Evolutionary conservation across 2,329 filamentous ascomycete species (phyloP), one percentile per base, ranked within the genome.

Genomic region (Didymella keratinophila): DNA sequence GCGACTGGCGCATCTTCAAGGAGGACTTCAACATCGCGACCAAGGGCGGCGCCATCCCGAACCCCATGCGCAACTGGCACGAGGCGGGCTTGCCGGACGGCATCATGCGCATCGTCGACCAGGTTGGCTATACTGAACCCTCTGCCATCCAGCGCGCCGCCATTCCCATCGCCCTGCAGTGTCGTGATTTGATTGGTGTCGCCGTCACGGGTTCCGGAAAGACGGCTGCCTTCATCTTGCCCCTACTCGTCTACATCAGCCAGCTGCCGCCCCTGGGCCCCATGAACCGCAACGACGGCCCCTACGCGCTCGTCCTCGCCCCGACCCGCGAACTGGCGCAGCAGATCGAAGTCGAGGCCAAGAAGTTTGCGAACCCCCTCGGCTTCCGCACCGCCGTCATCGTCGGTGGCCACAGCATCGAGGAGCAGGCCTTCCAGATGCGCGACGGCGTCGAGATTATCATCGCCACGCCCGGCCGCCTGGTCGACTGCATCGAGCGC

Each of bases 1-100:
- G 95, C 75, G 95, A 99, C 78, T 99, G 95, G 95, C 91, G 95
- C 74, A 98, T 99, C 69, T 97, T 99, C 87, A 99, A 98, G 79
- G 95, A 98, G 77, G 93, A 99, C 78, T 98, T 97, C 80, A 96
- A 95, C 69, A 99, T 99, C 74, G 85, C 89, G 39, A 97, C 93
- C 9, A 98, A 97, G 77, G 95, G 95, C 57, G 94, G 94, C 42
- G 84, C 85, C 25, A 92, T 98, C 55, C 95, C 95, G 0, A 94
- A 98, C 70, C 95, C 95, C 0, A 98, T 99, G 93, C 92, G 95
- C 48, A 92, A 84, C 67, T 99, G 95, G 95, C 75, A 85, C 45
- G 95, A 99, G 77, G 96, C 93, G 3, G 84, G 84, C 6, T 82
- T 99, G 37, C 93, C 95, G 3, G 84, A 86, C 60, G 84, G 87